Percentiles rank a stretch among this genome's conserved stretches.
These are phyloP conservation scores for Ustilago bromivora DNA, from an alignment of 1,284 basidiomycete species.

Conservation along the genomic window DNA sequence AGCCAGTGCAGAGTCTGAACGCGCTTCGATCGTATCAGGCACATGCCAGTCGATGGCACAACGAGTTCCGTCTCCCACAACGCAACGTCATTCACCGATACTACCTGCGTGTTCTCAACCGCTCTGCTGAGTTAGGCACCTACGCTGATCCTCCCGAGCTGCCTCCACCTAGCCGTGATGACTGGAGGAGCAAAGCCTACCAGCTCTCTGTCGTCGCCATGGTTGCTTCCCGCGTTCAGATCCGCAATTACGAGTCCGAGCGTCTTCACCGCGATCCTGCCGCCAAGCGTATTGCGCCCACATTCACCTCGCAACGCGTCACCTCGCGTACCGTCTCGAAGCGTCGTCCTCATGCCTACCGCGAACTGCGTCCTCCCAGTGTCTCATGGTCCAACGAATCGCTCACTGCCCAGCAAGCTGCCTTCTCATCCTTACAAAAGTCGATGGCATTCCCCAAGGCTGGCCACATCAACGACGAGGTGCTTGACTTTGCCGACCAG, in stretches of 20 bases:
- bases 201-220: conserved; percentile 54
- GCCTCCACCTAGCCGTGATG: conserved; percentile 44
- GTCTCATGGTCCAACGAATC: conserved; percentile 63
- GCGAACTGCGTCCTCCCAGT: conserved; percentile 44
- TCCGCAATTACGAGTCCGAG: conserved; percentile 59
- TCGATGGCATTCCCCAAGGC: conserved; percentile 84
- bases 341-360: conserved; percentile 53
- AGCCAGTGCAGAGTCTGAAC: conserved; percentile 50
- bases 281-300: conserved; percentile 36
- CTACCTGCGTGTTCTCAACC: conserved; percentile 60
- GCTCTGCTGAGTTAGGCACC: conserved; percentile 46
- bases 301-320: conserved; percentile 37
- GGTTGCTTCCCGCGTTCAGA: conserved; percentile 59
- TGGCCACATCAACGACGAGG: conserved; percentile 81
- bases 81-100: conserved; percentile 63
- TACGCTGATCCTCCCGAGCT: conserved; percentile 50
- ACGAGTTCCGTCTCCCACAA: conserved; percentile 65
- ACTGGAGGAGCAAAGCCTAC: conserved; percentile 62
- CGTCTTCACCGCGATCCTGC: conserved; percentile 46
- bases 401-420: conserved; percentile 49
- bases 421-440: conserved; percentile 50
- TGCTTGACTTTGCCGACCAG: conserved; percentile 85
- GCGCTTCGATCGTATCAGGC: conserved; percentile 67
- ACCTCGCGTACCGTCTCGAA: conserved; percentile 60
- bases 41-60: conserved; percentile 62